Evolutionary conservation across 805 yeast species (phyloP), one percentile per base, ranked within the genome.

Genomic region (Cyberlindnera misumaiensis): DNA sequence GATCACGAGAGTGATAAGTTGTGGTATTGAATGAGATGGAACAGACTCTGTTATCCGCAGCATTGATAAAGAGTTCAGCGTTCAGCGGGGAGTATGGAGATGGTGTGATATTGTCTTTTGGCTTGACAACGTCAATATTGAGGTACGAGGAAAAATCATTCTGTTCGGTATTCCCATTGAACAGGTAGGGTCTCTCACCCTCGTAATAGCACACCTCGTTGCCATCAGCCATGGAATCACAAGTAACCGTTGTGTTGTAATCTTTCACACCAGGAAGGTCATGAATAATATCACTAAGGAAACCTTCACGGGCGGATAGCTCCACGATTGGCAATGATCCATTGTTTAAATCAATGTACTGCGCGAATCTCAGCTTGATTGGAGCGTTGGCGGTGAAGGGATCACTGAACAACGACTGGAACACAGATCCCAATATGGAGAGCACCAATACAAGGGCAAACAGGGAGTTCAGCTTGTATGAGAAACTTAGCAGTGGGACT

Each of bases 351-450:
- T 83, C 73, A 37, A 82, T 65, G 2, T 64, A 61, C 58, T 88
- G 89, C 27, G 77, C 61, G 51, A 83, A 82, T 45, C 89, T 67
- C 41, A 85, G 63, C 55, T 86, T 88, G 57, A 86, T 56, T 4
- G 96, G 96, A 26, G 73, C 65, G 5, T 60, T 51, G 18, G 66
- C 63, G 24, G 79, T 73, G 55, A 81, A 85, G n/a, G 96, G 83
- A 3, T 60, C 56, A 12, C 64, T 56, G 15, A 65, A 45, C n/a
- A 63, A 49, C 15, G 77, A 53, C 9, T 62, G 42, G 2, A 63
- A 43, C 4, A 68, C 51, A 11, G 74, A 68, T 11, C 65, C 39
- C 5, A 69, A 43, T 15, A 71, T 55, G 3, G 68, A 51, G 10
- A 63, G 38, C 0, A 68, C 43, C 16, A 80, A 55, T 3, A 67